Percentiles rank a stretch among this genome's conserved stretches.
Evolutionary conservation across 805 yeast genomes (phyloP).

Genomic region (Kuraishia capsulata): DNA sequence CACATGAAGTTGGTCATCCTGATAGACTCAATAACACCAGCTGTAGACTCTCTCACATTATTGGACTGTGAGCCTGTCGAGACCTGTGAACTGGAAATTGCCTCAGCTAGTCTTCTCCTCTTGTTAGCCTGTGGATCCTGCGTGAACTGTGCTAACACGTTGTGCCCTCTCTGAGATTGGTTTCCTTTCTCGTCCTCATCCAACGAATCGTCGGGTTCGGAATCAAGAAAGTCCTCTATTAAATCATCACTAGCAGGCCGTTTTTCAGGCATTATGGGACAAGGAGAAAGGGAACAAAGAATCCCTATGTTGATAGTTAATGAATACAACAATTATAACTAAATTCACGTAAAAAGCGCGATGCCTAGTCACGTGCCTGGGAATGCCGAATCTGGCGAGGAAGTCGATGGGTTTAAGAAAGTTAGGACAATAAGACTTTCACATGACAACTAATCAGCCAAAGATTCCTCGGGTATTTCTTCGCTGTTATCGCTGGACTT

Average conservation of each 20-base stretch:
- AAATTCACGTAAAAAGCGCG: no score
- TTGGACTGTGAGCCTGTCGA: neutral
- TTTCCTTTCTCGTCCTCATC: neutral
- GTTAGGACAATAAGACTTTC: no score
- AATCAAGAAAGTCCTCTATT: neutral
- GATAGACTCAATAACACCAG: slow-evolving; percentile 65
- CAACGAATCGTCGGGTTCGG: no score
- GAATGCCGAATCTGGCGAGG: no score
- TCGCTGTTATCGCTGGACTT: no score
- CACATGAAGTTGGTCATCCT: slow-evolving; percentile 78
- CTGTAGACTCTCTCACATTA: slow-evolving; percentile 20
- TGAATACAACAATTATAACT: no score
- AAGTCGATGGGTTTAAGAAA: no score
- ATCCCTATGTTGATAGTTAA: no score
- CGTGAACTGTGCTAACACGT: slow-evolving; percentile 13
- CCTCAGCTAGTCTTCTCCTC: slow-evolving; percentile 1
- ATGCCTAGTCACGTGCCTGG: no score
- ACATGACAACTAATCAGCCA: no score
- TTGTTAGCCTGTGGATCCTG: slow-evolving; percentile 15
- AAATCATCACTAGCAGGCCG: neutral
- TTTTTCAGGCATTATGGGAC: neutral
- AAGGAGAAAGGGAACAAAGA: no score
- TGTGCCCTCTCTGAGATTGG: neutral
- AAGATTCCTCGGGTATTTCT: no score
- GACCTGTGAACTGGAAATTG: neutral